Conservation (phyloP, 805 yeast genomes). For the Maudiozyma barnettii region DNA sequence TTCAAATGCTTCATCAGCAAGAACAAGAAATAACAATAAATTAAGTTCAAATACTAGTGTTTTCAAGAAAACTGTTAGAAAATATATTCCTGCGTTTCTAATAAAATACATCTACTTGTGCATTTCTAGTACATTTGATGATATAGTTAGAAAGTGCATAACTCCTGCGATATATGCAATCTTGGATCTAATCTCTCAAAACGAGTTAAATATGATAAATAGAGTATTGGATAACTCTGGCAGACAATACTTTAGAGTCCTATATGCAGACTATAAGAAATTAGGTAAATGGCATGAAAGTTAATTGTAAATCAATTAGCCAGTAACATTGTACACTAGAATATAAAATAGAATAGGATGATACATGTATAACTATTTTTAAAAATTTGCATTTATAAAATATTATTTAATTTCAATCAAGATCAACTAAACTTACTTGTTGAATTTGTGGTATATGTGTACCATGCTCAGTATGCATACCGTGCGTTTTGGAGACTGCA, state of each 20-base stretch:
- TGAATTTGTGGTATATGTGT: too few species aligned
- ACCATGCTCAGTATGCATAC: too few species aligned
- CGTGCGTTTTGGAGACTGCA: too few species aligned
- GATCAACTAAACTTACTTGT: too few species aligned
- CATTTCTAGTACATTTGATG: constrained; percentile 40
- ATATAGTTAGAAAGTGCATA: constrained; percentile 40
- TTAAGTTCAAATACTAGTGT: constrained; percentile 47
- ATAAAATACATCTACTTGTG: constrained; percentile 48
- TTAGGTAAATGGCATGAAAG: constrained; percentile 76
- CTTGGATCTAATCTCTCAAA: constrained; percentile 58
- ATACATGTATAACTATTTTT: neutral
- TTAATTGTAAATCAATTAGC: constrained; percentile 11
- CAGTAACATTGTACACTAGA: neutral
- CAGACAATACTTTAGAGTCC: constrained; percentile 51
- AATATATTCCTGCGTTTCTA: constrained; percentile 50
- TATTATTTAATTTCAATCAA: too few species aligned
- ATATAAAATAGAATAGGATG: neutral
- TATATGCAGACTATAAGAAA: constrained; percentile 65
- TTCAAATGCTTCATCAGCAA: constrained; percentile 18
- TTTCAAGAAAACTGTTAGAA: constrained; percentile 53
- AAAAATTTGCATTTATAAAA: neutral
- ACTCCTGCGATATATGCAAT: constrained; percentile 49
- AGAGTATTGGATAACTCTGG: constrained; percentile 61
- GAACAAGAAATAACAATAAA: constrained; percentile 26
- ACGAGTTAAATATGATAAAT: constrained; percentile 55